Conservation (phyloP, 805 yeast genomes). For the Saturnispora mendoncae region DNA sequence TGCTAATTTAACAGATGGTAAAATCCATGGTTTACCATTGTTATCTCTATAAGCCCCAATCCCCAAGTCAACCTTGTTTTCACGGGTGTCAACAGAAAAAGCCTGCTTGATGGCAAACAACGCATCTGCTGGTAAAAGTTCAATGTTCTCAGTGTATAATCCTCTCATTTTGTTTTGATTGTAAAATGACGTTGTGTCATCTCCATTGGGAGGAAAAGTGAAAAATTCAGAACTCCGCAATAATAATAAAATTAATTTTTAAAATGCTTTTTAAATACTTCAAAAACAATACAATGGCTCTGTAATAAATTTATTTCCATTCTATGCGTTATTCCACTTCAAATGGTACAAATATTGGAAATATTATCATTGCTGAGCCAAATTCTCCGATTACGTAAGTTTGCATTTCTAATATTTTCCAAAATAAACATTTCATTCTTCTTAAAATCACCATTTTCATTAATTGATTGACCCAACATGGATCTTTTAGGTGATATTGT, state of each 20-base stretch:
- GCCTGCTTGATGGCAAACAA: constrained; percentile 74
- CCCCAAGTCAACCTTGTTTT: constrained; percentile 73
- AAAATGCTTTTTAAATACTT: no score
- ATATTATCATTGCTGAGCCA: no score
- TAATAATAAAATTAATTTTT: no score
- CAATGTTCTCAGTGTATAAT: constrained; percentile 32
- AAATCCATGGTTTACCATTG: constrained; percentile 80
- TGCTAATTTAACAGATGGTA: constrained; percentile 70
- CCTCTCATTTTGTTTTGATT: constrained; percentile 15
- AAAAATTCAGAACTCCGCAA: not conserved
- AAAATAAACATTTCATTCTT: no score
- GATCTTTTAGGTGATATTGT: constrained; percentile 66
- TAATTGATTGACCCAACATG: no score
- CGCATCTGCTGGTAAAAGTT: constrained; percentile 76
- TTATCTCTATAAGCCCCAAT: constrained; percentile 95
- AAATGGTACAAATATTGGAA: no score
- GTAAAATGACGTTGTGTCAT: constrained; percentile 1
- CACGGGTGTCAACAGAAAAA: constrained; percentile 46
- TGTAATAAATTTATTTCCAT: no score
- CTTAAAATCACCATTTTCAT: no score
- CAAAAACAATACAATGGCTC: no score
- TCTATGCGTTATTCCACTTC: no score
- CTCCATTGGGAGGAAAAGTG: not conserved
- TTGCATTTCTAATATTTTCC: no score
- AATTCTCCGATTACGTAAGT: not conserved